These are phyloP conservation scores for Primulina huaijiensis DNA, from an alignment of 257 asterid genomes.

Conservation along the genomic window DNA sequence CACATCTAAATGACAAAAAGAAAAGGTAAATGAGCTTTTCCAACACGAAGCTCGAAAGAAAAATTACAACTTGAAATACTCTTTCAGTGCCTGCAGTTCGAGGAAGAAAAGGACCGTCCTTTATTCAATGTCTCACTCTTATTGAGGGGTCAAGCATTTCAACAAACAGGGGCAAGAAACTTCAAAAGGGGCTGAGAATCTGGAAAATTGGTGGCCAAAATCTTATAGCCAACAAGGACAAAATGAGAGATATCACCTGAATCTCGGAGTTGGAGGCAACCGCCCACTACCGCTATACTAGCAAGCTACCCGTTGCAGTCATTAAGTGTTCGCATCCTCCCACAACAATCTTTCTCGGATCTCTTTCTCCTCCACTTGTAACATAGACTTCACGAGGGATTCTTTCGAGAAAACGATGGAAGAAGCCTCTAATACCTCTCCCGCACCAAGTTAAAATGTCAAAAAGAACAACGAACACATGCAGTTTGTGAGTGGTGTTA, in stretches of 20 bases:
- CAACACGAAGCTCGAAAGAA: background rate
- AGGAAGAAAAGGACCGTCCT: slow-evolving; percentile 14
- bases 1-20: slow-evolving; percentile 24
- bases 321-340: slow-evolving; percentile 29
- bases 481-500: background rate
- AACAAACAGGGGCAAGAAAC: slow-evolving; percentile 25
- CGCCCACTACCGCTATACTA: slow-evolving; percentile 29
- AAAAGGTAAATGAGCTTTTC: background rate
- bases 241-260: slow-evolving; percentile 55
- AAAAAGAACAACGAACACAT: background rate
- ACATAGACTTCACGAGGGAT: slow-evolving; percentile 55
- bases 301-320: slow-evolving; percentile 66
- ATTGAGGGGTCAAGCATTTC: slow-evolving; percentile 20
- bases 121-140: slow-evolving; percentile 1
- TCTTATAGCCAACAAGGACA: slow-evolving; percentile 18
- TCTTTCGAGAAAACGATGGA: slow-evolving; percentile 32
- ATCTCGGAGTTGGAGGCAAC: slow-evolving; percentile 48
- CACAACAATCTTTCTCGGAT: slow-evolving; percentile 38
- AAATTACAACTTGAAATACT: slow-evolving; percentile 10
- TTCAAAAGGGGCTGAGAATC: slow-evolving; percentile 20
- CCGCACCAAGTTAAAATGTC: background rate
- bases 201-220: slow-evolving; percentile 31
- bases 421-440: background rate
- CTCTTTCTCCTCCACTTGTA: slow-evolving; percentile 46
- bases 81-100: slow-evolving; percentile 10